Percentiles rank a stretch among this genome's conserved stretches.
These are phyloP conservation scores for Cutaneotrichosporon cyanovorans DNA, from an alignment of 1,284 basidiomycete genomes.

Conservation along the genomic window DNA sequence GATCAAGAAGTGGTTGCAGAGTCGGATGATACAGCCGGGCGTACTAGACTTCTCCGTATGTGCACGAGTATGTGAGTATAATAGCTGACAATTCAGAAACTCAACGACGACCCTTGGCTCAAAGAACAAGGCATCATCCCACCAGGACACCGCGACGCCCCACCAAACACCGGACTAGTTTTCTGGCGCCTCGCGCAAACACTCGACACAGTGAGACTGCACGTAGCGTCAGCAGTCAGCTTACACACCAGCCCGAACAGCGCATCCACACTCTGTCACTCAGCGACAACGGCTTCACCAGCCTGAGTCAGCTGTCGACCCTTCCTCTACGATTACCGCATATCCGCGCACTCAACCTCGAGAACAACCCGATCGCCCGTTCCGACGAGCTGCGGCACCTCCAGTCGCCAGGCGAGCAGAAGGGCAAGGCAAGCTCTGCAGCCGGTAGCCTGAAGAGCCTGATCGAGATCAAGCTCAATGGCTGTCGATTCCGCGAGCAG, in stretches of 20 bases:
- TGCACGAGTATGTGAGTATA: slow-evolving; percentile 9
- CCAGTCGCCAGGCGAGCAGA: slow-evolving; percentile 30
- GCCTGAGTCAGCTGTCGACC: slow-evolving; percentile 28
- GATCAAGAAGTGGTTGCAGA: slow-evolving; percentile 39
- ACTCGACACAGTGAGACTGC: slow-evolving; percentile 28
- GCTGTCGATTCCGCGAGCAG: slow-evolving; percentile 31
- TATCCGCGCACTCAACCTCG: slow-evolving; percentile 42
- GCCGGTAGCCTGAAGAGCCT: slow-evolving; percentile 34
- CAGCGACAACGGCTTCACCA: slow-evolving; percentile 33
- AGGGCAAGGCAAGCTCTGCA: slow-evolving; percentile 34
- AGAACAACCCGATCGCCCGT: slow-evolving; percentile 33
- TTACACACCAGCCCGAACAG: slow-evolving; percentile 8
- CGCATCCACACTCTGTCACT: slow-evolving; percentile 41
- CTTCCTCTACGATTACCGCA: slow-evolving; percentile 35
- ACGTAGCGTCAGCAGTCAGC: not conserved
- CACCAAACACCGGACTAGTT: slow-evolving; percentile 29
- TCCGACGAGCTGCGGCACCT: slow-evolving; percentile 31
- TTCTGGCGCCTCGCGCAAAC: slow-evolving; percentile 37
- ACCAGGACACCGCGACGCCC: slow-evolving; percentile 37
- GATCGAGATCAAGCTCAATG: slow-evolving; percentile 39
- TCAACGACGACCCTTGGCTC: slow-evolving; percentile 35
- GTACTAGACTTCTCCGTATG: slow-evolving; percentile 38
- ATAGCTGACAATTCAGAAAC: slow-evolving; percentile 16
- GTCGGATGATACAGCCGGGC: slow-evolving; percentile 28
- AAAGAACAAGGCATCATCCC: slow-evolving; percentile 36